Conservation (phyloP, 2,329 filamentous ascomycete species). For the Aphanocladium album region DNA sequence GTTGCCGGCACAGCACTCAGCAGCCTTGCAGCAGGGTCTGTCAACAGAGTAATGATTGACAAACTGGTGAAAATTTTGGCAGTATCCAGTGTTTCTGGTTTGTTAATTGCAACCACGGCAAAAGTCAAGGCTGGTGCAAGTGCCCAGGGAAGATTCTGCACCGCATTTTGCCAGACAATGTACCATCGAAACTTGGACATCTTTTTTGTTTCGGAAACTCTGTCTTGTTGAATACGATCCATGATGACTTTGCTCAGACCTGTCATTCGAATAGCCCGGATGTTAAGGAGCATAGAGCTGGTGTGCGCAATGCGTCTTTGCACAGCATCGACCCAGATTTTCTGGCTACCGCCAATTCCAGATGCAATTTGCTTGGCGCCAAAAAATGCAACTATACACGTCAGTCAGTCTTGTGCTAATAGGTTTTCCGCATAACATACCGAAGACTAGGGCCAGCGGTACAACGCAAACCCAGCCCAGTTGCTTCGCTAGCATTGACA, state of each 20-base stretch:
- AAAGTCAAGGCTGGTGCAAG: conserved; percentile 14
- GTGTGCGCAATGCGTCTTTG: conserved; percentile 18
- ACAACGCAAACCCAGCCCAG: conserved; percentile 19
- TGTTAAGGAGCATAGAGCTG: conserved; percentile 27
- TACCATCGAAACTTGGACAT: conserved; percentile 14
- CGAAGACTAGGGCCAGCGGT: conserved; percentile 17
- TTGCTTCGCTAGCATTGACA: conserved; percentile 17
- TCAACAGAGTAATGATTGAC: conserved; percentile 19
- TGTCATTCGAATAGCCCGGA: conserved; percentile 37
- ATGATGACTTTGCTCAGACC: conserved; percentile 30
- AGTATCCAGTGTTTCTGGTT: conserved; percentile 6
- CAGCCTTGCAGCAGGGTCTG: conserved; percentile 16
- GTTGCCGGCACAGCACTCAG: conserved; percentile 16
- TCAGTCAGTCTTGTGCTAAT: background rate
- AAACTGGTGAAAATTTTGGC: conserved; percentile 19
- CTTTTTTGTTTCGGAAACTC: conserved; percentile 23
- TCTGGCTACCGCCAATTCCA: conserved; percentile 15
- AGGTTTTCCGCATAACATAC: background rate
- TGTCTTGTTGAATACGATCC: conserved; percentile 27
- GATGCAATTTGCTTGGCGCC: conserved; percentile 16
- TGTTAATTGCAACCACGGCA: conserved; percentile 3
- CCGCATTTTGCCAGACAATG: conserved; percentile 18
- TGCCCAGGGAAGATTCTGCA: conserved; percentile 18
- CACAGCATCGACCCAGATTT: conserved; percentile 17
- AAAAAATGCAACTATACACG: conserved; percentile 11